Evolutionary conservation across 2,329 filamentous ascomycete species (phyloP), one percentile per base, ranked within the genome.

Genomic region (Phialemonium atrogriseum): DNA sequence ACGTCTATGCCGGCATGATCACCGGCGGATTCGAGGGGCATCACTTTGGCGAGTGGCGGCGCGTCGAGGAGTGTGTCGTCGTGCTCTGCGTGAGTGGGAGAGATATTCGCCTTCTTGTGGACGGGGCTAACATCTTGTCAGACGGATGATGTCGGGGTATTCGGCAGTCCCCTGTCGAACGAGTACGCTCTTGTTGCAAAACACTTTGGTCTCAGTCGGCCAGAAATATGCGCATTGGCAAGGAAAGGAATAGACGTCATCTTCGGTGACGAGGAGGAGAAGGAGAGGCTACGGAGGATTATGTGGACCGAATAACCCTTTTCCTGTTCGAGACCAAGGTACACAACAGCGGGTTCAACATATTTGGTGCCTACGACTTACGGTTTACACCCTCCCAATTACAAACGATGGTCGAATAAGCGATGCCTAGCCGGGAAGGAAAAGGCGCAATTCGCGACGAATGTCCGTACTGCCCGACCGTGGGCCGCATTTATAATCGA

Each of bases 81-180:
- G 73, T 76, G 5, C 59, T 89, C 27, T 79, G 74, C 45, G 83
- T 87, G 59, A 62, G 81, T 72, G 10, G 17, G 24, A 32, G n/a
- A n/a, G n/a, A n/a, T n/a, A 32, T 28, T 32, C 28, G 22, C 18
- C 10, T 7, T 17, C 24, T 4, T 10, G 3, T 12, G 10, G 1
- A 5, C 4, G 5, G 3, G 8, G 8, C 22, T 32, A 13, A 27
- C 22, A 11, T 27, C n/a, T 27, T 24, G 27, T 19, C 10, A 87
- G 81, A 91, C 84, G 2, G 85, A 91, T 49, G 84, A 91, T 46
- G 80, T 89, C 8, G 85, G 84, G 2, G 75, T 91, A 14, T 91
- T 91, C 46, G 79, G 78, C 30, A 88, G 81, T 47, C 66, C 73
- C 0, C 56, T 88, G 4, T 87, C 82, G 1, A 78, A 86, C 43